A percentile compares a stretch with the other conserved stretches of the same genome.
phyloP scores from a whole-genome alignment of 257 asterid genomes.

The Cynanchum wilfordii region DNA sequence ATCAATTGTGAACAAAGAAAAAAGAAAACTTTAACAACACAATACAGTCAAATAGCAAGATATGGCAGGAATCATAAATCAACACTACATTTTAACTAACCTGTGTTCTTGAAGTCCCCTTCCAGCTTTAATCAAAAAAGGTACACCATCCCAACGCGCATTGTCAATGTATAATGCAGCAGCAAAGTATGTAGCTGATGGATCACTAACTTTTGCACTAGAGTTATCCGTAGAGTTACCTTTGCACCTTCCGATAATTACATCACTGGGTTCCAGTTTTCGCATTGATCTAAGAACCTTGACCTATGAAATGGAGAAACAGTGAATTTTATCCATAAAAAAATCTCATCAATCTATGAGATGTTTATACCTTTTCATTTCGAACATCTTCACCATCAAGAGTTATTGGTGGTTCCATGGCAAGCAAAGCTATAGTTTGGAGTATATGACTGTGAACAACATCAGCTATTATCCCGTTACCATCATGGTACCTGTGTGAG shows the following conservation, averaged over 20 bases:
- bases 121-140: conserved; percentile 49
- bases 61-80: not conserved
- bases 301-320: conserved; percentile 25
- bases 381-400: conserved; percentile 51
- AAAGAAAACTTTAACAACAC: not conserved
- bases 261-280: conserved; percentile 38
- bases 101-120: conserved; percentile 35
- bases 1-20: conserved; percentile 1
- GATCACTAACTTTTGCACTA: conserved; percentile 11
- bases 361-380: conserved; percentile 35
- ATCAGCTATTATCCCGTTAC: conserved; percentile 44
- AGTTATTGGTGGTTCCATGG: conserved; percentile 51
- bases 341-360: not conserved
- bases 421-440: conserved; percentile 52
- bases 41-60: not conserved
- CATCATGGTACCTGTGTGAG: conserved; percentile 27
- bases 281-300: conserved; percentile 45
- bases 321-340: conserved; percentile 1
- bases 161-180: conserved; percentile 43
- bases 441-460: conserved; percentile 53
- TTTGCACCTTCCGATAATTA: conserved; percentile 31
- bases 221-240: conserved; percentile 19
- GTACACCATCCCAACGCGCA: conserved; percentile 57
- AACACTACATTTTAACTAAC: conserved; percentile 10
- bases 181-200: conserved; percentile 38